These are phyloP conservation scores for Leishmania braziliensis DNA, from an alignment of 208 protist species.

Conservation along the genomic window DNA sequence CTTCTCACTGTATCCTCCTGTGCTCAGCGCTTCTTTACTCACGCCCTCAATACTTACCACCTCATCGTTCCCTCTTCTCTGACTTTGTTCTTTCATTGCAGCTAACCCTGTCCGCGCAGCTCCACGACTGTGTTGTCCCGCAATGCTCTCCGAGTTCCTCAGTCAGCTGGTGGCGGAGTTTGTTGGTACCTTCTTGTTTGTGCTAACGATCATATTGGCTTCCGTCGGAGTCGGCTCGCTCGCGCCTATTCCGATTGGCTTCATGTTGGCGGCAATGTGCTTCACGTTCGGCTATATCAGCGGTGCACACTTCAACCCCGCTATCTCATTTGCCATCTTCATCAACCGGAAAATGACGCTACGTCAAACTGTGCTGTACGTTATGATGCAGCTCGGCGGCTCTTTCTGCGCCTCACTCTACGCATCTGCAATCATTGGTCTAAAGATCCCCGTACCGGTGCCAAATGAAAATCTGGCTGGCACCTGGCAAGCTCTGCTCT, in stretches of 20 bases:
- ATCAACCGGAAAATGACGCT: constrained; percentile 82
- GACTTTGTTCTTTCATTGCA: not conserved
- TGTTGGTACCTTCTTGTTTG: constrained; percentile 86
- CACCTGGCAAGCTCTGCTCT: constrained; percentile 72
- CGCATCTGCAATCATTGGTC: constrained; percentile 71
- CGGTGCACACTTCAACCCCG: constrained; percentile 94
- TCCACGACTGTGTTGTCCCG: not conserved
- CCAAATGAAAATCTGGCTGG: constrained; percentile 38
- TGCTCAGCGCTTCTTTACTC: not conserved
- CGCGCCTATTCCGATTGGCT: constrained; percentile 84
- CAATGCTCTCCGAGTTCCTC: constrained; percentile 64
- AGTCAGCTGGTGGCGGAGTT: constrained; percentile 83
- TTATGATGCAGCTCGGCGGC: constrained; percentile 74
- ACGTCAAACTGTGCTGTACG: constrained; percentile 64
- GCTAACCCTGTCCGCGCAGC: not conserved
- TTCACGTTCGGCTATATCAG: constrained; percentile 93
- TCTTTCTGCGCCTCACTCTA: constrained; percentile 78
- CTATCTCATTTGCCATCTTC: constrained; percentile 88
- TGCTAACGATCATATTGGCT: constrained; percentile 76
- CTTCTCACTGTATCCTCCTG: not conserved
- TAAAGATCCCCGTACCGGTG: constrained; percentile 64
- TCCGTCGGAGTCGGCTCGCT: constrained; percentile 69
- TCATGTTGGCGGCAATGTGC: constrained; percentile 87
- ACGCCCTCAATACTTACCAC: not conserved
- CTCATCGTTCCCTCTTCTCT: not conserved